phyloP scores from a whole-genome alignment of 306 rosid genomes.

The peach (Prunus persica) region DNA sequence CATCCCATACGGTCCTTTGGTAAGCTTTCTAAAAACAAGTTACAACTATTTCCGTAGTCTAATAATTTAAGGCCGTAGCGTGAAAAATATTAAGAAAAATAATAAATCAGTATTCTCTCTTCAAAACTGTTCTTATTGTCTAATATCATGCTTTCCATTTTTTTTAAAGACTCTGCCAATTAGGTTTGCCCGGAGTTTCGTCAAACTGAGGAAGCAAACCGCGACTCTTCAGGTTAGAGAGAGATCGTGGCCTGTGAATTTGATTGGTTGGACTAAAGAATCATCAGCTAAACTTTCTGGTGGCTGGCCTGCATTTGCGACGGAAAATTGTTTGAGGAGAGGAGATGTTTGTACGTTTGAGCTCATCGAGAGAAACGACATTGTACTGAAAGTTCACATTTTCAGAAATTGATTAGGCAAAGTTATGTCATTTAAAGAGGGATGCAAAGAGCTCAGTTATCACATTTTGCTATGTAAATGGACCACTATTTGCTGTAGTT shows the following conservation, averaged over 20 bases:
- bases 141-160: not conserved
- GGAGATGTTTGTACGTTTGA: constrained; percentile 5
- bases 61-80: too few species aligned
- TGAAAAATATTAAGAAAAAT: not conserved
- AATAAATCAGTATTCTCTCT: not conserved
- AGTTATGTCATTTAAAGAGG: not conserved
- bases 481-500: not conserved
- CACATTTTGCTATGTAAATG: not conserved
- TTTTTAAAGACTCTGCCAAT: not conserved
- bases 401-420: not conserved
- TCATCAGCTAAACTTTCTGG: not conserved
- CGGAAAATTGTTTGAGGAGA: not conserved
- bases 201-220: too few species aligned
- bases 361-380: not conserved
- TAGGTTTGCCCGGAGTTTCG: not conserved
- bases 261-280: not conserved
- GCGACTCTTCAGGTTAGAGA: not conserved
- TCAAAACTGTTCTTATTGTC: not conserved
- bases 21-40: constrained; percentile 12
- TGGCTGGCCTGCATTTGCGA: constrained; percentile 8
- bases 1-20: not conserved
- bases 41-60: too few species aligned
- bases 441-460: not conserved
- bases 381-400: constrained; percentile 15
- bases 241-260: not conserved